Evolutionary conservation across 2,329 filamentous ascomycete species (phyloP), one percentile per base, ranked within the genome.

Genomic region (Penicillium sp.): DNA sequence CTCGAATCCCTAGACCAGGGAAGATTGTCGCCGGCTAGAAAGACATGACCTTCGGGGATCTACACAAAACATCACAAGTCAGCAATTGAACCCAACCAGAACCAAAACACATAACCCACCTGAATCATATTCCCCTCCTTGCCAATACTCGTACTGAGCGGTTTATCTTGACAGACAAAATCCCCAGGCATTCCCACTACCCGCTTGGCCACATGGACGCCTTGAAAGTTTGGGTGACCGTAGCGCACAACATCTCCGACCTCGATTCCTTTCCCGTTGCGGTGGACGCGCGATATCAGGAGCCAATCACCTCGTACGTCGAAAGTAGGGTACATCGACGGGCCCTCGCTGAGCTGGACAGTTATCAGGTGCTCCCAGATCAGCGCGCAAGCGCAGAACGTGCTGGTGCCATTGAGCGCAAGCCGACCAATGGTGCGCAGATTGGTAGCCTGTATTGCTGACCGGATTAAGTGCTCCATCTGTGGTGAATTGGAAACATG

Each of bases 21-120:
- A 60, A 96, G 71, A 74, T 97, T 97, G 75, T 99, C 94, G 3
- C 94, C 94, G 3, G 87, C 85, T 7, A 97, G 80, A 86, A 91
- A 97, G 69, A 92, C 95, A 79, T 99, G 94, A 1, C 94, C 94
- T 70, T 89, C 81, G 0, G 94, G 94, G 17, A 99, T 86, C 90
- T 95, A 69, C 9, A 27, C 49, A 45, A 47, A 33, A 33, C 9
- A 23, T 33, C 43, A 45, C 23, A 21, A 40, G 47, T 56, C 56
- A 54, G 54, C 37, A 46, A 57, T 46, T 17, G 37, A 27, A 31
- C 23, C 33, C 23, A 49, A 43, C 53, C 35, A 40, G 49, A 42
- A 54, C 6, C 43, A 47, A 31, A 29, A 55, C 15, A 21, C 29
- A 56, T 2, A 50, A 59, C 71, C 45, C 69, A 90, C 89, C 71